These are phyloP conservation scores for Colletotrichum graminicola DNA, from an alignment of 2,329 filamentous ascomycete species.

Conservation along the genomic window DNA sequence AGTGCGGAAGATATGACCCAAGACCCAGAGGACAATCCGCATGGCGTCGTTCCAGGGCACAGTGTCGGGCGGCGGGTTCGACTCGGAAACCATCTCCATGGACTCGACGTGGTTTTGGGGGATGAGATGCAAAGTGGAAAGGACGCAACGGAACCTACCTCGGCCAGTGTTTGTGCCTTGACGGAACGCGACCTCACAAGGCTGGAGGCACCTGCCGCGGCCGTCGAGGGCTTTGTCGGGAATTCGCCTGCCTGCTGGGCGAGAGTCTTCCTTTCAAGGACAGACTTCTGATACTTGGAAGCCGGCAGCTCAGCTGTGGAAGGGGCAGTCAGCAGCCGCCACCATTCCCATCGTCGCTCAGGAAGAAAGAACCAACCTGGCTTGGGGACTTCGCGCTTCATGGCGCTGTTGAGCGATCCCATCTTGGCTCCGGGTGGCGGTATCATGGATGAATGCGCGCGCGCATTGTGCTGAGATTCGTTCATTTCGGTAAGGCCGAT, in stretches of 20 bases:
- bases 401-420: constrained; percentile 43
- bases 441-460: constrained; percentile 58
- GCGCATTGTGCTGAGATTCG: constrained; percentile 72
- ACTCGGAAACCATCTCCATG: constrained; percentile 23
- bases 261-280: constrained; percentile 60
- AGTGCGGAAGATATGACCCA: constrained; percentile 11
- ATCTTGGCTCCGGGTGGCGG: constrained; percentile 53
- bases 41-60: constrained; percentile 7
- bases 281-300: constrained; percentile 69
- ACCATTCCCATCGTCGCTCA: neutral
- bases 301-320: constrained; percentile 58
- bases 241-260: constrained; percentile 67
- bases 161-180: constrained; percentile 21
- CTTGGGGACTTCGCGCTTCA: constrained; percentile 65
- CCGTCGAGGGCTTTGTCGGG: constrained; percentile 54
- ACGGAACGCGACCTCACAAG: constrained; percentile 27
- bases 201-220: constrained; percentile 53
- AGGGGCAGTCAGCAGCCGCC: constrained; percentile 29
- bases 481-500: constrained; percentile 65
- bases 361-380: constrained; percentile 54
- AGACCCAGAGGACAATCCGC: constrained; percentile 21
- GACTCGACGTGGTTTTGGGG: constrained; percentile 1
- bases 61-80: neutral
- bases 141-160: constrained; percentile 20
- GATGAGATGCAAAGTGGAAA: constrained; percentile 3